A percentile compares a stretch with the other conserved stretches of the same genome.
Conservation (phyloP, 495 filamentous ascomycete species). For the Lineolata rhizophorae region DNA sequence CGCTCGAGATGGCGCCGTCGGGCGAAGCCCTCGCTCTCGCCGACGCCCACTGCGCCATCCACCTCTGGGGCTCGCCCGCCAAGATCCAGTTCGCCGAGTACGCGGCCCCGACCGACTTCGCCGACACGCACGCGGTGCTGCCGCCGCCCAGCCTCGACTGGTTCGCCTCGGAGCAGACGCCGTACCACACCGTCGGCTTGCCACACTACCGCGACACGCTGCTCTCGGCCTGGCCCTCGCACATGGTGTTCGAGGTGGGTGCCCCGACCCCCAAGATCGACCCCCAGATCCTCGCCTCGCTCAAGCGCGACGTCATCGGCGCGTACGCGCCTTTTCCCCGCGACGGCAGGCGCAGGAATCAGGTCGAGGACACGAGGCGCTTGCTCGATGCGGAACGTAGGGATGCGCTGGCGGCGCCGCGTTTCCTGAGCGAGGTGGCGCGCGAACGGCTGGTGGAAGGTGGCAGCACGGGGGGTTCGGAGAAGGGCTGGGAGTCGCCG, state of each 20-base stretch:
- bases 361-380: conserved; percentile 55
- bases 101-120: conserved; percentile 55
- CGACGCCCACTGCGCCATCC: conserved; percentile 55
- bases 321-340: conserved; percentile 59
- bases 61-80: conserved; percentile 79
- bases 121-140: conserved; percentile 35
- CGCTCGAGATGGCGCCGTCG: conserved; percentile 69
- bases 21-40: conserved; percentile 72
- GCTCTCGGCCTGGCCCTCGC: conserved; percentile 72
- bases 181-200: conserved; percentile 70
- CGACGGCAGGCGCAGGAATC: conserved; percentile 50
- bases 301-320: conserved; percentile 47
- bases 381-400: conserved; percentile 21
- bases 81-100: conserved; percentile 82
- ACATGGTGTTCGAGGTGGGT: conserved; percentile 62
- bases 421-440: conserved; percentile 84
- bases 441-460: conserved; percentile 29
- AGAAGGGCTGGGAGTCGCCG: no score
- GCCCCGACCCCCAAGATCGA: conserved; percentile 62
- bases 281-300: conserved; percentile 39
- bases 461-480: no score
- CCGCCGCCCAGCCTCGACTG: conserved; percentile 36
- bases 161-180: no score
- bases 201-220: conserved; percentile 79
- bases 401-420: conserved; percentile 42